Conservation (phyloP, 2,329 filamentous ascomycete genomes). For the Dendryphion nanum region DNA sequence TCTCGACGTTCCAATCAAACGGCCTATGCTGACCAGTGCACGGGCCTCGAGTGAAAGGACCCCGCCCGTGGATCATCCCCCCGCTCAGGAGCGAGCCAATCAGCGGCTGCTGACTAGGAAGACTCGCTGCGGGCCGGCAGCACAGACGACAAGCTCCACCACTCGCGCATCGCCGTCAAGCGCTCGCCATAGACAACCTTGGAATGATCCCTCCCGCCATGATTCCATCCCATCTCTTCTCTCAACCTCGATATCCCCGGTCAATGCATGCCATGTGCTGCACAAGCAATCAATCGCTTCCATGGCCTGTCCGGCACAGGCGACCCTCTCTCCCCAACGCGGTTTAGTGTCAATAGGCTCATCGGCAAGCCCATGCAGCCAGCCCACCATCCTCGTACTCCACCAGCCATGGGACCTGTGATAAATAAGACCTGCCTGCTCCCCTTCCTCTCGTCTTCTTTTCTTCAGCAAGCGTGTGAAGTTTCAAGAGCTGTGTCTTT, state of each 20-base stretch:
- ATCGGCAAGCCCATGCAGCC: conserved; percentile 18
- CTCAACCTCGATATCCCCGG: conserved; percentile 19
- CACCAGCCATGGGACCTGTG: conserved; percentile 19
- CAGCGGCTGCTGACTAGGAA: too few relatives aligned
- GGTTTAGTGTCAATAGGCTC: conserved; percentile 30
- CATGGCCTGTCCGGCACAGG: too few relatives aligned
- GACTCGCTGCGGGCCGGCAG: conserved; percentile 17
- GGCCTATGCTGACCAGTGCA: too few relatives aligned
- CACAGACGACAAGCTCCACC: conserved; percentile 28
- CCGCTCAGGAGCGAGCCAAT: conserved; percentile 28
- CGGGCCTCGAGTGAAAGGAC: conserved; percentile 19
- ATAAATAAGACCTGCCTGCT: conserved; percentile 32
- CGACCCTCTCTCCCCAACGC: too few relatives aligned
- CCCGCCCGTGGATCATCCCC: conserved; percentile 13
- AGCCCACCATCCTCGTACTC: conserved; percentile 16
- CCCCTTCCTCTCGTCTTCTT: conserved; percentile 33
- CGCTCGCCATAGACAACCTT: conserved; percentile 38
- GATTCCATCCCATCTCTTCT: conserved; percentile 3
- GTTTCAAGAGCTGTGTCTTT: conserved; percentile 49
- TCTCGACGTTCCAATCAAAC: too few relatives aligned
- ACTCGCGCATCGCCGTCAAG: conserved; percentile 33
- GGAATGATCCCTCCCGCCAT: neutral
- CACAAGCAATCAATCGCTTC: conserved; percentile 34
- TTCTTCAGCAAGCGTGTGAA: conserved; percentile 54
- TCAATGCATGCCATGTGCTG: conserved; percentile 20